Conservation (phyloP, 2,329 filamentous ascomycete genomes). For the Huntiella bhutanensis region DNA sequence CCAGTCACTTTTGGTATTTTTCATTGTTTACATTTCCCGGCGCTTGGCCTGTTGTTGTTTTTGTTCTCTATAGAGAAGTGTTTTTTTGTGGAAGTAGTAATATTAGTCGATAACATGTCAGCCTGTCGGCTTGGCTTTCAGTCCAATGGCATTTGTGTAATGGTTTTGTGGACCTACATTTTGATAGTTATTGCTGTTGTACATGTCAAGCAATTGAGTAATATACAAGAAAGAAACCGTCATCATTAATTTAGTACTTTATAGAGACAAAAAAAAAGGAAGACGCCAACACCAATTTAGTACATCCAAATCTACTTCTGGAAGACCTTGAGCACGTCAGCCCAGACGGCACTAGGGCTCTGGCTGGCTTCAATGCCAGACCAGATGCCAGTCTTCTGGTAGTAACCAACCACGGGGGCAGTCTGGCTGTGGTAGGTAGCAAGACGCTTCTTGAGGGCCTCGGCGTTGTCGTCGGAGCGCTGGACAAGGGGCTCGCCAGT, state of each 20-base stretch:
- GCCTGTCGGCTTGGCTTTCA: too few relatives aligned
- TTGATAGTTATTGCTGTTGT: too few relatives aligned
- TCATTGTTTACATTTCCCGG: too few relatives aligned
- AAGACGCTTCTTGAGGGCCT: conserved; percentile 86
- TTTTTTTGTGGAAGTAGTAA: too few relatives aligned
- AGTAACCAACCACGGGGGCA: conserved; percentile 79
- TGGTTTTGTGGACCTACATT: too few relatives aligned
- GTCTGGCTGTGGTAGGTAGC: conserved; percentile 91
- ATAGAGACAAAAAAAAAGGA: conserved; percentile 4
- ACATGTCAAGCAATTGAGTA: too few relatives aligned
- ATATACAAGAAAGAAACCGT: too few relatives aligned
- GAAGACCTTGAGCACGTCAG: conserved; percentile 73
- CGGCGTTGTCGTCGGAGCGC: conserved; percentile 91
- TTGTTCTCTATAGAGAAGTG: too few relatives aligned
- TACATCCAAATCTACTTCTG: conserved; percentile 19
- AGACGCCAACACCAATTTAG: background rate
- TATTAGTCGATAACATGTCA: too few relatives aligned
- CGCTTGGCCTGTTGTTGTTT: too few relatives aligned
- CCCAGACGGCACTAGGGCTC: conserved; percentile 90
- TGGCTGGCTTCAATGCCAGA: conserved; percentile 87
- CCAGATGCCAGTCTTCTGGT: conserved; percentile 97
- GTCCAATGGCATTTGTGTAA: too few relatives aligned
- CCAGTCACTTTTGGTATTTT: too few relatives aligned
- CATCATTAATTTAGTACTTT: background rate
- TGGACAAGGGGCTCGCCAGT: conserved; percentile 94